Percentiles rank a stretch among this genome's conserved stretches.
phyloP scores from a whole-genome alignment of 352 stramenopile genomes.

The Phytophthora ohioensis region DNA sequence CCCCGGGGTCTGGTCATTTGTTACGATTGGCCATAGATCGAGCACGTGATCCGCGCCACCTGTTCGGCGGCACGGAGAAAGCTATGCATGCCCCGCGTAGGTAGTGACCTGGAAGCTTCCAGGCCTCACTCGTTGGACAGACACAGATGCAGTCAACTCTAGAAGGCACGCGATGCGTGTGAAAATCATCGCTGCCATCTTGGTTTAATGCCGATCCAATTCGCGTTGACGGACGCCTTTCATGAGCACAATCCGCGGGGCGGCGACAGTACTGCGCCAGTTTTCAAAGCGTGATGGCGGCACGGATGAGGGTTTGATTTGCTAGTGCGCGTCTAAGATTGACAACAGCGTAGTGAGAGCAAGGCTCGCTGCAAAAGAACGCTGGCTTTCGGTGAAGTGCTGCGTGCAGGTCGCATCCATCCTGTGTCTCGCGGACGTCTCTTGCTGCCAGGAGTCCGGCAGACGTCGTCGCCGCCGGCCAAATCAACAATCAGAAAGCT shows the following conservation, averaged over 20 bases:
- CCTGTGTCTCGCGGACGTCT: neutral
- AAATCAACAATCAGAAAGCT: neutral
- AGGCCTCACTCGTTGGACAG: slow-evolving; percentile 1
- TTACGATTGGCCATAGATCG: slow-evolving; percentile 25
- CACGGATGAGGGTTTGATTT: too few species aligned
- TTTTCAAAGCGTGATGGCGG: too few species aligned
- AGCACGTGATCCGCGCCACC: slow-evolving; percentile 14
- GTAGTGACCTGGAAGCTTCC: slow-evolving; percentile 6
- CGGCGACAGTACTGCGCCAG: too few species aligned
- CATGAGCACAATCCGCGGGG: too few species aligned
- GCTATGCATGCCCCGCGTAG: neutral
- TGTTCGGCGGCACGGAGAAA: neutral
- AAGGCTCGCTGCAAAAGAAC: slow-evolving; percentile 1
- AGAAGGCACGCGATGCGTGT: slow-evolving; percentile 6
- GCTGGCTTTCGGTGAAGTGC: neutral
- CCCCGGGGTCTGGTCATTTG: slow-evolving; percentile 21
- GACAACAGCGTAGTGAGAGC: neutral
- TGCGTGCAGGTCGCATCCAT: neutral
- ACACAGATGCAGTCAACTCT: neutral
- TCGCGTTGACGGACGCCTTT: neutral
- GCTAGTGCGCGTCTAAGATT: too few species aligned
- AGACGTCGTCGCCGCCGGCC: neutral
- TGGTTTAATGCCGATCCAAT: neutral
- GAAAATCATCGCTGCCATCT: neutral
- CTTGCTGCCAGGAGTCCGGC: neutral